Conservation (phyloP, 768 basidiomycete species). For the Mycena amicta region DNA sequence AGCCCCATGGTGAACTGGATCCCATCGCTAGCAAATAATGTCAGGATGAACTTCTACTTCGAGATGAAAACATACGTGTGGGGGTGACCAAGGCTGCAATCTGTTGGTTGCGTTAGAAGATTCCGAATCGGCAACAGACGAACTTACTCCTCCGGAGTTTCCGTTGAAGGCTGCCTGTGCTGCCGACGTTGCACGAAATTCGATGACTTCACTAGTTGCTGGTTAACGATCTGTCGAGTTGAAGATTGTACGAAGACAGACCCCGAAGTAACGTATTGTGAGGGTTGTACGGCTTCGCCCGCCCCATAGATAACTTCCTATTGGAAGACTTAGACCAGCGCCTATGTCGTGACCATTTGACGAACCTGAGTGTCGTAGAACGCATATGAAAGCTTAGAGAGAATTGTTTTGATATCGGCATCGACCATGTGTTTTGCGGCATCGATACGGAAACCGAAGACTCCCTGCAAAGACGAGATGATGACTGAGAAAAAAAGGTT, state of each 20-base stretch:
- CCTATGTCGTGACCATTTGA: background rate
- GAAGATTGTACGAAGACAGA: constrained; percentile 4
- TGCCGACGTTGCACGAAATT: constrained; percentile 20
- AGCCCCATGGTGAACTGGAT: constrained; percentile 19
- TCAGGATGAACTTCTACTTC: background rate
- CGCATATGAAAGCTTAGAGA: constrained; percentile 1
- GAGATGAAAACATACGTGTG: constrained; percentile 11
- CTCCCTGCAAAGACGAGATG: constrained; percentile 3
- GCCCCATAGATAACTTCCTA: constrained; percentile 25
- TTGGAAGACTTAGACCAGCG: background rate
- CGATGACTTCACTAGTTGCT: constrained; percentile 20
- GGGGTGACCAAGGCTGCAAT: constrained; percentile 25
- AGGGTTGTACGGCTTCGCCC: constrained; percentile 16
- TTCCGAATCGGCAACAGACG: background rate
- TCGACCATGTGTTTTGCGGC: constrained; percentile 12
- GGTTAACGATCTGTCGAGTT: background rate
- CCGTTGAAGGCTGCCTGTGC: background rate
- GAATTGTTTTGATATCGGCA: constrained; percentile 6
- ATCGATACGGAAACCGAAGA: constrained; percentile 17
- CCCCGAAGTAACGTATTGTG: constrained; percentile 12
- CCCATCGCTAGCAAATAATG: constrained; percentile 18
- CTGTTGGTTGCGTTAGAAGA: background rate
- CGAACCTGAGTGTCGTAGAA: constrained; percentile 11
- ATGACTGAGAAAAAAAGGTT: background rate
- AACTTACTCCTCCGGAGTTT: background rate